These are phyloP conservation scores for Linnemannia elongata DNA, from an alignment of 192 early-diverging fungal species.

Conservation along the genomic window DNA sequence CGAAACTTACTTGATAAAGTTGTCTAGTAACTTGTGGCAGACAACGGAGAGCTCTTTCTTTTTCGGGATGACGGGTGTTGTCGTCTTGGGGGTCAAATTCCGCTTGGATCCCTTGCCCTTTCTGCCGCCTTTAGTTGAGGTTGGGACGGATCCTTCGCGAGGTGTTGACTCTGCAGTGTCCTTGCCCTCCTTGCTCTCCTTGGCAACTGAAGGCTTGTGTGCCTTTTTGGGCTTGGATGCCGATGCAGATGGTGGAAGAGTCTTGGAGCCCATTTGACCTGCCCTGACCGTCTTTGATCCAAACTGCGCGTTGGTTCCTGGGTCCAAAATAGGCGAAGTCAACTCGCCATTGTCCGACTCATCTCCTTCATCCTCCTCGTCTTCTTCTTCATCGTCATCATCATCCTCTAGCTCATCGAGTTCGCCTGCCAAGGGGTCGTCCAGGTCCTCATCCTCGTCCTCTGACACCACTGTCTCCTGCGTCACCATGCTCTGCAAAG, in stretches of 20 bases:
- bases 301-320: constrained; percentile 10
- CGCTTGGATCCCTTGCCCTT: constrained; percentile 51
- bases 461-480: not conserved
- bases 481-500: constrained; percentile 4
- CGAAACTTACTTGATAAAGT: constrained; percentile 70
- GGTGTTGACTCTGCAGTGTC: not conserved
- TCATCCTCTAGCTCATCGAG: constrained; percentile 54
- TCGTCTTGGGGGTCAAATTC: constrained; percentile 45
- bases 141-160: constrained; percentile 30
- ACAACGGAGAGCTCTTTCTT: constrained; percentile 74
- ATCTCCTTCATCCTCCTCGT: constrained; percentile 16
- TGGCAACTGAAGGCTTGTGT: constrained; percentile 9
- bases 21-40: constrained; percentile 72
- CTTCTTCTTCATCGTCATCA: constrained; percentile 47
- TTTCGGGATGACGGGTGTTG: constrained; percentile 52
- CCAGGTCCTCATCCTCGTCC: constrained; percentile 18
- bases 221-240: constrained; percentile 1
- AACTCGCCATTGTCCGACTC: constrained; percentile 31
- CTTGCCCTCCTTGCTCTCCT: constrained; percentile 1
- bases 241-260: constrained; percentile 18
- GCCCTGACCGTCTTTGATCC: constrained; percentile 25
- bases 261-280: constrained; percentile 36
- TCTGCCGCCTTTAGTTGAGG: constrained; percentile 4
- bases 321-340: constrained; percentile 16
- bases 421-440: constrained; percentile 39